phyloP scores from a whole-genome alignment of 345 rosid species.

The Theobroma cacao region DNA sequence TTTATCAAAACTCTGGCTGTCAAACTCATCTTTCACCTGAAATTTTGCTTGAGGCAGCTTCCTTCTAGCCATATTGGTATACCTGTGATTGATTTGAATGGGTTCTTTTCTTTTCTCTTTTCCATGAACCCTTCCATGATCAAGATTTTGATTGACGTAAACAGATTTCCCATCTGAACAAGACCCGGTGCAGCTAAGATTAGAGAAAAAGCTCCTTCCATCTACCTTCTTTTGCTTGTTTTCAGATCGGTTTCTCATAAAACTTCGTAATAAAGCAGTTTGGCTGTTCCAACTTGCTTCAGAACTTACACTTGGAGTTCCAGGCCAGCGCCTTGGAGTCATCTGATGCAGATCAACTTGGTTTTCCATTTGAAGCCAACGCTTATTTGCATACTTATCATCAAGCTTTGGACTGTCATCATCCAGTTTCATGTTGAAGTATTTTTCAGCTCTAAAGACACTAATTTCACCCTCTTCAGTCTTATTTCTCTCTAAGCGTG shows the following conservation, averaged over 20 bases:
- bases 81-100: conserved; percentile 12
- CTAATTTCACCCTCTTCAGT: conserved; percentile 39
- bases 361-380: conserved; percentile 10
- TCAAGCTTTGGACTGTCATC: conserved; percentile 21
- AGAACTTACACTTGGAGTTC: conserved; percentile 45
- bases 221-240: conserved; percentile 27
- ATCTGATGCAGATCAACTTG: conserved; percentile 22
- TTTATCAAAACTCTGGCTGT: conserved; percentile 22
- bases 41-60: conserved; percentile 17
- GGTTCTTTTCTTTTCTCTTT: conserved; percentile 18
- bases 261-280: conserved; percentile 27
- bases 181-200: conserved; percentile 44
- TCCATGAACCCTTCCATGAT: conserved; percentile 14
- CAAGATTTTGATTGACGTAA: conserved; percentile 13
- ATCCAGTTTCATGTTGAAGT: conserved; percentile 47
- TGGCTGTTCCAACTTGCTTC: conserved; percentile 53
- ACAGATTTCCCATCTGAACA: conserved; percentile 52
- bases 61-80: conserved; percentile 20
- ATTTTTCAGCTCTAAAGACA: conserved; percentile 54
- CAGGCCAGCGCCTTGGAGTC: conserved; percentile 30
- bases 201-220: conserved; percentile 38
- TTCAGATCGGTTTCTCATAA: conserved; percentile 20
- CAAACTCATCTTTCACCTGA: conserved; percentile 23
- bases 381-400: conserved; percentile 5
- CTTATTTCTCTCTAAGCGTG: conserved; percentile 24